phyloP scores from a whole-genome alignment of 2,329 filamentous ascomycete species.

The Gaeumannomyces sp. region DNA sequence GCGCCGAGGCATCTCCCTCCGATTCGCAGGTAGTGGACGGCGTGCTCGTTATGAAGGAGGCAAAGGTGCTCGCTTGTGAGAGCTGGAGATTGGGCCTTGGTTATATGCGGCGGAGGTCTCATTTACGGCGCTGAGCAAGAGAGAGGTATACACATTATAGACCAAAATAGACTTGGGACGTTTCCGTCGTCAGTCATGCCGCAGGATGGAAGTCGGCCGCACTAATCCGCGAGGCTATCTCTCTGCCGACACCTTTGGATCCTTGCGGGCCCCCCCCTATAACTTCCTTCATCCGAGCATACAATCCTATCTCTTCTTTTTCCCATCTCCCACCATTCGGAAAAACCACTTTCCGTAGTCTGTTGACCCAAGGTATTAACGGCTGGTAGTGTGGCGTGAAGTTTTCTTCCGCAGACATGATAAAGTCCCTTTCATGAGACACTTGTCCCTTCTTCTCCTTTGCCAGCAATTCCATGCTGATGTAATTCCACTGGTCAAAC shows the following conservation, averaged over 20 bases:
- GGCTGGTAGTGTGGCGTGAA: conserved; percentile 31
- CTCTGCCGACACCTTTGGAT: not conserved
- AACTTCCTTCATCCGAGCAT: conserved; percentile 14
- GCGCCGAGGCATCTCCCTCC: no score
- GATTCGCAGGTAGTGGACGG: no score
- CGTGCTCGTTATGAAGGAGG: no score
- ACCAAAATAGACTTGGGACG: no score
- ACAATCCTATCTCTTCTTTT: conserved; percentile 14
- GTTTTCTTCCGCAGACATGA: conserved; percentile 19
- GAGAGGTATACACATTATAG: no score
- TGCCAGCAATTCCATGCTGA: conserved; percentile 20
- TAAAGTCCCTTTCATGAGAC: conserved; percentile 24
- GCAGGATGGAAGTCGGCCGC: no score
- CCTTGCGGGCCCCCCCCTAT: conserved; percentile 11
- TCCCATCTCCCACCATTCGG: conserved; percentile 14
- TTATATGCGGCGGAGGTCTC: no score
- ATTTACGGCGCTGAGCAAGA: no score
- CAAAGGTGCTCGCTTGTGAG: no score
- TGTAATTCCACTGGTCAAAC: conserved; percentile 33
- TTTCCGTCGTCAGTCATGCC: no score
- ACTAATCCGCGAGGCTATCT: not conserved
- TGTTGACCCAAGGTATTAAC: conserved; percentile 30
- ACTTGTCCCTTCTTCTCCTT: conserved; percentile 17
- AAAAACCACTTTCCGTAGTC: conserved; percentile 23
- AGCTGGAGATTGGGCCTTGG: no score